A percentile compares a stretch with the other conserved stretches of the same genome.
Evolutionary conservation across 2,329 filamentous ascomycete genomes (phyloP).

Genomic region (Monascus ruber): DNA sequence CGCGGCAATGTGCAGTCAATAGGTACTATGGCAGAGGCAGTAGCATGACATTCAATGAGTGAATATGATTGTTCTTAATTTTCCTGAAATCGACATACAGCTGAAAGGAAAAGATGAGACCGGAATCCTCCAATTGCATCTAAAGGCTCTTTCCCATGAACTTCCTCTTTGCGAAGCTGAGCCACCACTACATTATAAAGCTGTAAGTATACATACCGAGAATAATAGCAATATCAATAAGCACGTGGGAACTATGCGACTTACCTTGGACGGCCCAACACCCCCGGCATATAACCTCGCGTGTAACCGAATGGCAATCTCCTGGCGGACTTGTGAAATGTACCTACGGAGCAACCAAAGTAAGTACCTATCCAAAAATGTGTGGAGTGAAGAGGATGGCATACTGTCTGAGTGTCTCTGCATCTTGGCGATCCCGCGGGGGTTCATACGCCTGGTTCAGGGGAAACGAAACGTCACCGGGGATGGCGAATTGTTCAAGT

Average conservation of each 20-base stretch:
- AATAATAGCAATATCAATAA: neutral
- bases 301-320: constrained; percentile 71
- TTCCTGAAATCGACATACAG: neutral
- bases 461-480: constrained; percentile 84
- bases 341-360: constrained; percentile 21
- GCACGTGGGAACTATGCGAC: constrained; percentile 19
- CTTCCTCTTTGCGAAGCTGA: constrained; percentile 98
- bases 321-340: constrained; percentile 83
- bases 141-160: constrained; percentile 95
- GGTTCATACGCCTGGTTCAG: constrained; percentile 95
- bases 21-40: neutral
- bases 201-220: neutral
- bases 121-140: constrained; percentile 6
- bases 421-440: constrained; percentile 74
- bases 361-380: constrained; percentile 1
- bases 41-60: neutral
- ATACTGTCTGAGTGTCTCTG: constrained; percentile 79
- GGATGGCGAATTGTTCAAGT: constrained; percentile 91
- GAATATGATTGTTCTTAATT: neutral
- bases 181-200: constrained; percentile 67
- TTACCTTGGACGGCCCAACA: constrained; percentile 53
- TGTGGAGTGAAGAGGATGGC: constrained; percentile 5
- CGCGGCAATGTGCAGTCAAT: too few species aligned
- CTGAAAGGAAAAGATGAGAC: neutral
- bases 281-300: constrained; percentile 75